These are phyloP conservation scores for Thraustotheca clavata DNA, from an alignment of 352 stramenopile genomes.

Conservation along the genomic window DNA sequence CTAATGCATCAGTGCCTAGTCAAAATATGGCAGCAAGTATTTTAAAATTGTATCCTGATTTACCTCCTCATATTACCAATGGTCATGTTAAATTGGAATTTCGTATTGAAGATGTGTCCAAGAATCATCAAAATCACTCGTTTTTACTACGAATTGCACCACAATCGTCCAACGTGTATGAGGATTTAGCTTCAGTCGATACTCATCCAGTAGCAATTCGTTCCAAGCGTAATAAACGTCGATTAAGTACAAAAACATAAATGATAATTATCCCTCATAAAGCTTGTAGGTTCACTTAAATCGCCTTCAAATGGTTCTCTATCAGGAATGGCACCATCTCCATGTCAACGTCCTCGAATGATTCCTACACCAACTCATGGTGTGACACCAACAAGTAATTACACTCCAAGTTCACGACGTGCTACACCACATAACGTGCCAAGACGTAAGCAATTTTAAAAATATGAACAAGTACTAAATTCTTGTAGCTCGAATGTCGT, in stretches of 20 bases:
- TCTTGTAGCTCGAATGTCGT: constrained; percentile 11
- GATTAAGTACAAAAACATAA: constrained; percentile 38
- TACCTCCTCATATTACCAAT: constrained; percentile 78
- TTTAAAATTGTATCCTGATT: constrained; percentile 79
- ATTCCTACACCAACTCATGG: constrained; percentile 22
- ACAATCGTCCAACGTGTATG: constrained; percentile 75
- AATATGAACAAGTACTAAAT: neutral
- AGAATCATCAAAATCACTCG: constrained; percentile 95
- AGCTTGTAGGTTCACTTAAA: constrained; percentile 11
- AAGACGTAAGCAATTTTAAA: neutral
- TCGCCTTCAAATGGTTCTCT: constrained; percentile 26
- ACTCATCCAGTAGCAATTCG: constrained; percentile 88
- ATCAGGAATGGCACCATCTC: constrained; percentile 25
- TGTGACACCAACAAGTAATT: constrained; percentile 11
- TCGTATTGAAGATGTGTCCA: constrained; percentile 94
- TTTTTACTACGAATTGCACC: constrained; percentile 88
- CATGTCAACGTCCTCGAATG: constrained; percentile 23
- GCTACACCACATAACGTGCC: constrained; percentile 24
- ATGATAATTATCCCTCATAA: constrained; percentile 32
- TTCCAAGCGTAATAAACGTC: constrained; percentile 93
- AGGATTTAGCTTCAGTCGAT: constrained; percentile 84
- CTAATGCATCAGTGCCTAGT: constrained; percentile 37
- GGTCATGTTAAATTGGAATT: constrained; percentile 85
- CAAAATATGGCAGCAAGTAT: constrained; percentile 55
- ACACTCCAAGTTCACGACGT: constrained; percentile 25